Evolutionary conservation across 495 filamentous ascomycete species (phyloP).

Genomic region (Aspergillus indologenus): DNA sequence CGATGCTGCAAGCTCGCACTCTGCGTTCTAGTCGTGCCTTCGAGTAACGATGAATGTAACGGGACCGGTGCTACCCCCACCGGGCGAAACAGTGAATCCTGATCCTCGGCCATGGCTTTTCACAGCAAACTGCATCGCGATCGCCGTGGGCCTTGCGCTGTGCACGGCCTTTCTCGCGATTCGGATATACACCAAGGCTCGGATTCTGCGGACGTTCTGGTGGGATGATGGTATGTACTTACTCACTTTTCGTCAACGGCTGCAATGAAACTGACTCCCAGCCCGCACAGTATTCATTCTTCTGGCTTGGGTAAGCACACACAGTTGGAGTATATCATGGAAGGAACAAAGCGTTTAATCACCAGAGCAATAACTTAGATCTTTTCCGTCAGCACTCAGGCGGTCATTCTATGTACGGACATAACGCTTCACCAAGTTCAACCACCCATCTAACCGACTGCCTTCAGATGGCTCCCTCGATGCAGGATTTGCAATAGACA

Average conservation of each 20-base stretch:
- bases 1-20: too few species aligned
- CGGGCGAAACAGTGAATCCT: not conserved
- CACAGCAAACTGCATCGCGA: not conserved
- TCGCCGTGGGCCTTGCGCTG: not conserved
- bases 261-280: not conserved
- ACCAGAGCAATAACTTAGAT: conserved; percentile 4
- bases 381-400: conserved; percentile 2
- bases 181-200: conserved; percentile 13
- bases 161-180: conserved; percentile 10
- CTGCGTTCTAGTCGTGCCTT: too few species aligned
- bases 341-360: not conserved
- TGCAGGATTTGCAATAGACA: conserved; percentile 1
- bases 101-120: not conserved
- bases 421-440: not conserved
- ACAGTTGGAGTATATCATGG: not conserved
- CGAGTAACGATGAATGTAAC: not conserved
- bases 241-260: too few species aligned
- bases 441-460: not conserved
- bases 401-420: conserved; percentile 7
- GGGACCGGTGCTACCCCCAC: not conserved
- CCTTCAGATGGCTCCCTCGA: not conserved
- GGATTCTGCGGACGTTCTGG: conserved; percentile 13
- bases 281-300: conserved; percentile 11
- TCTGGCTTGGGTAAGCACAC: conserved; percentile 9
- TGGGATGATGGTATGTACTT: conserved; percentile 13